Evolutionary conservation across 2,329 filamentous ascomycete genomes (phyloP).

Genomic region (Calonectria leucothoes): DNA sequence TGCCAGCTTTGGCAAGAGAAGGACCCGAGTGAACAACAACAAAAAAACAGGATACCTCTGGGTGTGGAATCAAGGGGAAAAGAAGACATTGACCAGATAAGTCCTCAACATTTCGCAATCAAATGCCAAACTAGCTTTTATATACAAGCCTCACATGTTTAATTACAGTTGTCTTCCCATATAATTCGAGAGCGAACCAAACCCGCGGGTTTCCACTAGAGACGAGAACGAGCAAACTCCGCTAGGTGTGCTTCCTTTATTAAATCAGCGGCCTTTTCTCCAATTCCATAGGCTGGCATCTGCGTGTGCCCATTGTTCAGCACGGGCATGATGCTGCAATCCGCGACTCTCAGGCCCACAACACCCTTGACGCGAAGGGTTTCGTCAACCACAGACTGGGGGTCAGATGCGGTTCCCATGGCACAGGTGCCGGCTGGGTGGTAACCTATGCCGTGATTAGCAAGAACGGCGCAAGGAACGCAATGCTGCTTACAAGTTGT

Average conservation of each 20-base stretch:
- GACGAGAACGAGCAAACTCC: not conserved
- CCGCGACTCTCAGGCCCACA: conserved; percentile 63
- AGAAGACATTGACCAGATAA: too few species aligned
- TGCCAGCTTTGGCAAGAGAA: too few species aligned
- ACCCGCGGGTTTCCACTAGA: not conserved
- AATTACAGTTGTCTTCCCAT: too few species aligned
- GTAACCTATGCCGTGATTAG: conserved; percentile 8
- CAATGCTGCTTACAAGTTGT: conserved; percentile 60
- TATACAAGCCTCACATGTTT: too few species aligned
- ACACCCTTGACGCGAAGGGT: conserved; percentile 65
- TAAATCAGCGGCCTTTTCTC: conserved; percentile 61
- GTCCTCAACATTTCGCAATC: too few species aligned
- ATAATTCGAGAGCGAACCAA: too few species aligned
- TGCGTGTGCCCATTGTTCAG: conserved; percentile 62
- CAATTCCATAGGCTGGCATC: conserved; percentile 69
- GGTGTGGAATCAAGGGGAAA: too few species aligned
- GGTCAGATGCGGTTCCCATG: conserved; percentile 55
- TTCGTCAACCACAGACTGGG: conserved; percentile 64
- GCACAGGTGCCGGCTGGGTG: conserved; percentile 43
- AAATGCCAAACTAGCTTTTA: too few species aligned
- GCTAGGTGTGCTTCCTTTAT: conserved; percentile 51
- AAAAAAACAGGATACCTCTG: too few species aligned
- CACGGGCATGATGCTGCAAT: conserved; percentile 63
- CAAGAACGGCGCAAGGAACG: not conserved
- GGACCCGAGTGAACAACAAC: too few species aligned